Base-by-base conservation (phyloP, 768 basidiomycete species). In the Termitomyces sp. region DNA sequence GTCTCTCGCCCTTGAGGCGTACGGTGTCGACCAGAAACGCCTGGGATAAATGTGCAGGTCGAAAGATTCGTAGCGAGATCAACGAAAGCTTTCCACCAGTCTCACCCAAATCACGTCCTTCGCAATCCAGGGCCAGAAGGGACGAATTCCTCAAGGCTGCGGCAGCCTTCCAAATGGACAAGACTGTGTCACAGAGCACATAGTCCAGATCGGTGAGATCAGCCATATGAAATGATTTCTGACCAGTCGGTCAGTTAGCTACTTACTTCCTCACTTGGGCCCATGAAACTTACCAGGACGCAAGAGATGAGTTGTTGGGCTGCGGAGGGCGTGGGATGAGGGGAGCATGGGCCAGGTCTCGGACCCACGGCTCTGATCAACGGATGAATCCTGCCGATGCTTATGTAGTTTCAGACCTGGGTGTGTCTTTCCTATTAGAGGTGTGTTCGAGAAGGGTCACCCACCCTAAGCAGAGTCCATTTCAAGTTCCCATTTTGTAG, bases 51-150 rank as follows among this genome's bases (percentile, higher is more conserved):
- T 28, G 37, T 24, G 24, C n/a, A 28, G 49, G 49, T 1, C 24
- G 41, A n/a, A 58, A 30, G 24, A 17, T 49, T n/a, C 54, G 30
- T 12, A 58, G 30, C 3, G 58, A 51, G 17, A 58, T 50, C 22
- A 58, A 28, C 8, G 58, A 58, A 17, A 58, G 45, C 4, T 42
- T 49, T 26, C 57, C 57, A n/a, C 43, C 53, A n/a, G 6, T n/a
- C 0, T 34, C 19, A 1, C 57, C 57, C 0, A 58, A 32, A 30
- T 51, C 9, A 5, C 47, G 47, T 32, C 57, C 57, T 40, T 63
- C 62, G 40, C 62, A 63, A 45, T 63, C 62, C 24, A 63, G 37
- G 6, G 58, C 54, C 22, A 62, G 19, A 9, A 43, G 14, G 41
- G 48, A 30, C 19, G 51, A 48, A 21, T 48, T 15, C 1, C 24